phyloP scores from a whole-genome alignment of 2,329 filamentous ascomycete species.

The Clarireedia paspali region DNA sequence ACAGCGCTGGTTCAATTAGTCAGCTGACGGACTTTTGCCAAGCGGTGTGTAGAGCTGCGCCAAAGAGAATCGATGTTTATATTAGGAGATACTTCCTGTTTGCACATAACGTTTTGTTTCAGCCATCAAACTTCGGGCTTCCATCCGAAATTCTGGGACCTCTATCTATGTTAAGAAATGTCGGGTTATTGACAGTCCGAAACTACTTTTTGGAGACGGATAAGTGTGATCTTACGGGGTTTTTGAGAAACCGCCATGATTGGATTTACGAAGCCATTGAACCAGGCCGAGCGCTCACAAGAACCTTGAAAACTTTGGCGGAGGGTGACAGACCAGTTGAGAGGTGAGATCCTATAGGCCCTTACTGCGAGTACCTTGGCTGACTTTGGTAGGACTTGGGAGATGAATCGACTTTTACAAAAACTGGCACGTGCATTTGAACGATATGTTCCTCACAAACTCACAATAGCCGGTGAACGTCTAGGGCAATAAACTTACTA shows the following conservation, averaged over 20 bases:
- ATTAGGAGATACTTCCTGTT: neutral
- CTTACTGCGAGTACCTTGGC: no score
- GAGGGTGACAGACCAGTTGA: neutral
- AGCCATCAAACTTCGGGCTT: no score
- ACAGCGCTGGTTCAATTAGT: no score
- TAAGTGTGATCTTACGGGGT: no score
- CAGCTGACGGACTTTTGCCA: no score
- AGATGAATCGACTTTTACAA: neutral
- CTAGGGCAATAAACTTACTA: no score
- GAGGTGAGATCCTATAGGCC: neutral
- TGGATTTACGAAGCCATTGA: neutral
- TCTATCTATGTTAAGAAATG: neutral
- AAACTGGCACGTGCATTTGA: neutral
- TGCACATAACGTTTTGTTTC: no score
- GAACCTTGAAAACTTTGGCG: neutral
- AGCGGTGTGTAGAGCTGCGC: neutral
- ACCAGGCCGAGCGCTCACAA: neutral
- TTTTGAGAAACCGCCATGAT: no score
- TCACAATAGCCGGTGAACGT: neutral
- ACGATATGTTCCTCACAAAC: neutral
- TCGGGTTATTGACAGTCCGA: neutral
- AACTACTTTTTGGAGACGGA: neutral
- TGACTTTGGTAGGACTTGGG: neutral
- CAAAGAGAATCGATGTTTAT: neutral
- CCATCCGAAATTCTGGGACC: neutral